Evolutionary conservation across 495 filamentous ascomycete species (phyloP).

Genomic region (Penicillium soppii): DNA sequence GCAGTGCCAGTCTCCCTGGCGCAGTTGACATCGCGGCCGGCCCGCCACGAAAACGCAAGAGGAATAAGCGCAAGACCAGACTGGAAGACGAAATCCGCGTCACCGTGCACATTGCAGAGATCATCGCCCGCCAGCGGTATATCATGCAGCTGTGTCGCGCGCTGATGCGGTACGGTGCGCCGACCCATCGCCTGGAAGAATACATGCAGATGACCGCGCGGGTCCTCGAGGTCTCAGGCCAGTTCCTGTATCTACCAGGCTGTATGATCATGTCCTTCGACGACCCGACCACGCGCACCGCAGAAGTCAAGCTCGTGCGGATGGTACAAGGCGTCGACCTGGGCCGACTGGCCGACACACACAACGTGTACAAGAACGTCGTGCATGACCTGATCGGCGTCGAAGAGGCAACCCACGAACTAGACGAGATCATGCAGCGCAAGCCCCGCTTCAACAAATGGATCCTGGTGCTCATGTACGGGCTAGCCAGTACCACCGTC

Average conservation of each 20-base stretch:
- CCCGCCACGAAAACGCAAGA: conserved; percentile 23
- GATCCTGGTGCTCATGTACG: conserved; percentile 75
- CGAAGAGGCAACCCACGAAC: conserved; percentile 73
- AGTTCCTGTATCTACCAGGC: conserved; percentile 88
- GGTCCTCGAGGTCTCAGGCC: conserved; percentile 84
- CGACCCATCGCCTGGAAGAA: conserved; percentile 76
- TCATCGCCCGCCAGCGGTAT: conserved; percentile 80
- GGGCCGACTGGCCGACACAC: conserved; percentile 77
- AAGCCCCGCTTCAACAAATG: conserved; percentile 68
- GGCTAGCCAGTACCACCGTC: conserved; percentile 71
- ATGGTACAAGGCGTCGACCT: conserved; percentile 78
- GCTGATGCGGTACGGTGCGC: conserved; percentile 81
- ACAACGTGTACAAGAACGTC: conserved; percentile 91
- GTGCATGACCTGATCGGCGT: conserved; percentile 84
- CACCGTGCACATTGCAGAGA: conserved; percentile 84
- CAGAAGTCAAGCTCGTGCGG: conserved; percentile 87
- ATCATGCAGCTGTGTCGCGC: conserved; percentile 84
- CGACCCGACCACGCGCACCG: conserved; percentile 83
- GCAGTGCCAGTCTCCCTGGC: conserved; percentile 32
- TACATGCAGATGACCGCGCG: conserved; percentile 91
- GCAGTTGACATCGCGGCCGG: conserved; percentile 30
- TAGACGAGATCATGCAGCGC: conserved; percentile 66
- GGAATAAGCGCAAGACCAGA: conserved; percentile 38
- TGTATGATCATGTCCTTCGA: conserved; percentile 97
- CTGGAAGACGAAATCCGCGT: conserved; percentile 72